Evolutionary conservation across 768 basidiomycete genomes (phyloP).

Genomic region (Thelephora aurantiotincta): DNA sequence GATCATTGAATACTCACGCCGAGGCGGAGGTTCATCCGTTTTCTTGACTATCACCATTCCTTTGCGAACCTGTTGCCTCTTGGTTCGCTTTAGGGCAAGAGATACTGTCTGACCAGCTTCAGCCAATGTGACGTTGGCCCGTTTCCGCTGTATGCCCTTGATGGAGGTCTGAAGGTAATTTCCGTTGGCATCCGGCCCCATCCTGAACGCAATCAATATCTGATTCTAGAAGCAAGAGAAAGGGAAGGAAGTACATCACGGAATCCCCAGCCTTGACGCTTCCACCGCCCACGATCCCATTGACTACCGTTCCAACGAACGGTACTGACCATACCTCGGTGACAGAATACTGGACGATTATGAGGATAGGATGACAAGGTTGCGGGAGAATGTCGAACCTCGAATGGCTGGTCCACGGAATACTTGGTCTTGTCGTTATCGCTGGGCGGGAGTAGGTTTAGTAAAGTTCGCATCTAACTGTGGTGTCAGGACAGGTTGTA

Average conservation of each 20-base stretch:
- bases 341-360: slow-evolving; percentile 48
- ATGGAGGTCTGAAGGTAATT: slow-evolving; percentile 69
- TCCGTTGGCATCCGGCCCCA: slow-evolving; percentile 91
- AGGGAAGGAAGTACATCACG: slow-evolving; percentile 27
- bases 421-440: slow-evolving; percentile 77
- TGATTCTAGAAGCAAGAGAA: not conserved
- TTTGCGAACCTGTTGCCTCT: slow-evolving; percentile 71
- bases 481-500: not conserved
- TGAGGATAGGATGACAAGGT: not conserved
- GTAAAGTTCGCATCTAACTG: slow-evolving; percentile 65
- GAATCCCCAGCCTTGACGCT: slow-evolving; percentile 65
- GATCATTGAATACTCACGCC: slow-evolving; percentile 29
- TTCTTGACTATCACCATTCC: slow-evolving; percentile 89
- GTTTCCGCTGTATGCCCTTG: slow-evolving; percentile 89
- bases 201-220: not conserved
- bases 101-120: slow-evolving; percentile 96
- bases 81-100: slow-evolving; percentile 81
- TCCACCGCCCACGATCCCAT: slow-evolving; percentile 73
- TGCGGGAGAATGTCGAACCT: slow-evolving; percentile 27
- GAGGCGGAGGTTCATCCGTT: slow-evolving; percentile 54
- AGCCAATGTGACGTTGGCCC: slow-evolving; percentile 67
- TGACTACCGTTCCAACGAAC: slow-evolving; percentile 74
- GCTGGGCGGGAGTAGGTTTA: slow-evolving; percentile 83
- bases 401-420: slow-evolving; percentile 61
- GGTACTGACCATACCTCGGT: slow-evolving; percentile 85